phyloP scores from a whole-genome alignment of 2,329 filamentous ascomycete species.

The Tolypocladium guangdongense region DNA sequence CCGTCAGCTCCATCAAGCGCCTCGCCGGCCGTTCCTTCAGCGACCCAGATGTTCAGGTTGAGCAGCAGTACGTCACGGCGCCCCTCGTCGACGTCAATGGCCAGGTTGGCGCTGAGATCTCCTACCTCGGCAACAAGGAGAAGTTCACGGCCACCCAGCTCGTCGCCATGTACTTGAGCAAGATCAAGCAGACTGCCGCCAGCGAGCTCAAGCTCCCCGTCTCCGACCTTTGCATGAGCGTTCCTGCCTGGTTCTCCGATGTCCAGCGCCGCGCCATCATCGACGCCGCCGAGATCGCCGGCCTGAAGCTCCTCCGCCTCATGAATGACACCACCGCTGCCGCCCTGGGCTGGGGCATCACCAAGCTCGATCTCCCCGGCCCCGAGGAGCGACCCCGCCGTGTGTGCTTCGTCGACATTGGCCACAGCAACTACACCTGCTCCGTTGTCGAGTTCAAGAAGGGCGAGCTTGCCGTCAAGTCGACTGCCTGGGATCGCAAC shows the following conservation, averaged over 20 bases:
- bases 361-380: conserved; percentile 83
- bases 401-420: conserved; percentile 88
- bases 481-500: conserved; percentile 87
- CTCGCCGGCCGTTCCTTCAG: conserved; percentile 76
- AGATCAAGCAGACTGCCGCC: conserved; percentile 80
- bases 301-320: conserved; percentile 81
- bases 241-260: conserved; percentile 96
- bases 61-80: conserved; percentile 84
- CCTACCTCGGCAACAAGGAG: conserved; percentile 89
- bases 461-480: conserved; percentile 89
- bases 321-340: conserved; percentile 98
- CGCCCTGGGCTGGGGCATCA: conserved; percentile 94
- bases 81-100: conserved; percentile 82
- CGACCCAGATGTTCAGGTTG: conserved; percentile 86
- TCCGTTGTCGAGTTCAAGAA: conserved; percentile 95
- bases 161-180: conserved; percentile 89
- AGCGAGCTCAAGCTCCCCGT: conserved; percentile 85
- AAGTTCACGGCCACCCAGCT: conserved; percentile 92
- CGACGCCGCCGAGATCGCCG: conserved; percentile 87
- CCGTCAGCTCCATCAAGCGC: conserved; percentile 83
- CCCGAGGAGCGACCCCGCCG: conserved; percentile 86
- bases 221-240: conserved; percentile 85
- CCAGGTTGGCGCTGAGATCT: conserved; percentile 89
- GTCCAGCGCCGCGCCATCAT: conserved; percentile 79
- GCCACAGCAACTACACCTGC: conserved; percentile 90